phyloP scores from a whole-genome alignment of 75 land plant genomes.

The Larix kaempferi region DNA sequence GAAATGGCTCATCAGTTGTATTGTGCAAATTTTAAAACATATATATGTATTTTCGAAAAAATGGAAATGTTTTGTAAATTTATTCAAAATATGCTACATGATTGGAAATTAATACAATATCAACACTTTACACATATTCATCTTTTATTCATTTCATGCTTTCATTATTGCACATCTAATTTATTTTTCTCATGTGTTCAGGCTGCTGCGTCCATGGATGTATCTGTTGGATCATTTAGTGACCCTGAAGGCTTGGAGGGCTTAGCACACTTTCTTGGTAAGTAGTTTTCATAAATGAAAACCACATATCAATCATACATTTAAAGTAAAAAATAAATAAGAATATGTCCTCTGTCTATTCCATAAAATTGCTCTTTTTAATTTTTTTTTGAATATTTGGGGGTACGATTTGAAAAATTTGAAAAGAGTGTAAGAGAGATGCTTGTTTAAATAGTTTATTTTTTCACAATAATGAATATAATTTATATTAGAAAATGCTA shows the following conservation, averaged over 20 bases:
- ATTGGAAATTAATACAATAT: neutral
- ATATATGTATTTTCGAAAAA: neutral
- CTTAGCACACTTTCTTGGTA: constrained; percentile 95
- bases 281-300: neutral
- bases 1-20: neutral
- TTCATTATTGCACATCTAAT: neutral
- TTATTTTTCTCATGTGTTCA: neutral
- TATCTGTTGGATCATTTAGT: constrained; percentile 78
- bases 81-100: neutral
- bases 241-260: constrained; percentile 93
- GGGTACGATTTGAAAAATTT: too few relatives aligned
- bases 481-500: too few relatives aligned
- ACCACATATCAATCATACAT: neutral
- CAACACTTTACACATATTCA: too few relatives aligned
- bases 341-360: too few relatives aligned
- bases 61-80: neutral
- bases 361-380: too few relatives aligned
- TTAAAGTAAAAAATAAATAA: too few relatives aligned
- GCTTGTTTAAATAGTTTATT: too few relatives aligned
- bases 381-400: too few relatives aligned
- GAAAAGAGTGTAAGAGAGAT: too few relatives aligned
- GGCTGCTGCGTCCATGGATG: constrained; percentile 89
- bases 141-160: neutral
- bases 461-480: too few relatives aligned
- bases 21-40: neutral